Conservation (phyloP, 2,329 filamentous ascomycete species). For the Fusarium continuum region DNA sequence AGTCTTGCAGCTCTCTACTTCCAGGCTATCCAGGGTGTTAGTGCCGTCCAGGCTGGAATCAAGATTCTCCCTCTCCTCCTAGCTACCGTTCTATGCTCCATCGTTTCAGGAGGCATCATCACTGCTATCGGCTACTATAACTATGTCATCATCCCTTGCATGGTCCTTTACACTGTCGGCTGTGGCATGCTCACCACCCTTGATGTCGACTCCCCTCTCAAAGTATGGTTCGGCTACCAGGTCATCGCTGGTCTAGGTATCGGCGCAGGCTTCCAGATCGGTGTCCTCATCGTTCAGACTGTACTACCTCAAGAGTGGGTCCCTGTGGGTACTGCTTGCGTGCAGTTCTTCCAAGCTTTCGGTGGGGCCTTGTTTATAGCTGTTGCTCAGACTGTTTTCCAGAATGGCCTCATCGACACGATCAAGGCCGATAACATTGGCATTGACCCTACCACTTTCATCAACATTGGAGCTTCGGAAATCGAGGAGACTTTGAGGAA, state of each 20-base stretch:
- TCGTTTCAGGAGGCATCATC: slow-evolving; percentile 55
- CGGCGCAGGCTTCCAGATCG: slow-evolving; percentile 59
- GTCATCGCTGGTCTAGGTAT: slow-evolving; percentile 64
- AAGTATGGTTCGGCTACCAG: slow-evolving; percentile 67
- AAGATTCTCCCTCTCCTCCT: slow-evolving; percentile 64
- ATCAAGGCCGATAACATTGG: slow-evolving; percentile 56
- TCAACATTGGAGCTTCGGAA: slow-evolving; percentile 63
- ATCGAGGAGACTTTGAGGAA: slow-evolving; percentile 55
- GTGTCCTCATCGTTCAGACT: slow-evolving; percentile 62
- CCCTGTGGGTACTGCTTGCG: slow-evolving; percentile 60
- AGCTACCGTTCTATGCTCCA: slow-evolving; percentile 58
- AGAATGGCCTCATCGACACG: slow-evolving; percentile 66
- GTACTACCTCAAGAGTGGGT: slow-evolving; percentile 58
- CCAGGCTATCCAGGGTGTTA: slow-evolving; percentile 62
- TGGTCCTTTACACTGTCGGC: slow-evolving; percentile 56
- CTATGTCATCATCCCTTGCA: slow-evolving; percentile 53
- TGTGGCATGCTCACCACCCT: slow-evolving; percentile 65
- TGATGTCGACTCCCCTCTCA: slow-evolving; percentile 54
- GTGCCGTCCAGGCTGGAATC: slow-evolving; percentile 63
- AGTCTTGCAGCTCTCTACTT: slow-evolving; percentile 57
- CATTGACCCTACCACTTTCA: slow-evolving; percentile 59
- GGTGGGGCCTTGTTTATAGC: slow-evolving; percentile 73
- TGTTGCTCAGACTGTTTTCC: slow-evolving; percentile 73
- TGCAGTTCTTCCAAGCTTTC: slow-evolving; percentile 71
- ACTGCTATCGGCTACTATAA: slow-evolving; percentile 55